These are phyloP conservation scores for Polysphondylium violaceum DNA, from an alignment of 78 protist species.

Conservation along the genomic window DNA sequence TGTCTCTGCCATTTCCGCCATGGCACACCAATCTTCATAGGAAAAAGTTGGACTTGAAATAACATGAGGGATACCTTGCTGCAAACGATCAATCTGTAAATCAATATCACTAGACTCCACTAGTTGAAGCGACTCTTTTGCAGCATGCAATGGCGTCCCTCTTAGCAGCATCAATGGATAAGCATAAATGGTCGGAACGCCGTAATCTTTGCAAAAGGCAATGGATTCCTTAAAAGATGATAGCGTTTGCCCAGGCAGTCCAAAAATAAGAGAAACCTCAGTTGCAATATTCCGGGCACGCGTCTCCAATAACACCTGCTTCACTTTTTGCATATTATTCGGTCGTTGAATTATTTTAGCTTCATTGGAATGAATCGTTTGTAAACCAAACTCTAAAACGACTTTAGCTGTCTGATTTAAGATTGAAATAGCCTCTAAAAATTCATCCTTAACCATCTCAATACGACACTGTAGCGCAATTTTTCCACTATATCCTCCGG, in stretches of 20 bases:
- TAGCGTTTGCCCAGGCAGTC: conserved; percentile 13
- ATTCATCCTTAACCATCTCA: conserved; percentile 18
- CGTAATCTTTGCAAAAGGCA: not conserved
- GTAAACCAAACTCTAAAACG: conserved; percentile 27
- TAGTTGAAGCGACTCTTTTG: not conserved
- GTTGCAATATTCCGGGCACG: not conserved
- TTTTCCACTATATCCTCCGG: not conserved
- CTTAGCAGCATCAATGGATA: conserved; percentile 16
- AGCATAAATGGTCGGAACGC: not conserved
- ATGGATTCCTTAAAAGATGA: not conserved
- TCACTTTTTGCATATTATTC: not conserved
- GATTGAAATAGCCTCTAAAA: not conserved
- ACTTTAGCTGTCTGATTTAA: not conserved
- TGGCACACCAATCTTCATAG: not conserved
- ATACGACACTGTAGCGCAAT: conserved; percentile 7
- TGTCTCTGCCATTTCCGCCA: not conserved
- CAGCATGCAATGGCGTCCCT: not conserved
- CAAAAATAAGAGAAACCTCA: conserved; percentile 10
- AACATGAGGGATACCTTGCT: not conserved
- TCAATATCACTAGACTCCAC: conserved; percentile 10
- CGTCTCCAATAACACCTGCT: not conserved
- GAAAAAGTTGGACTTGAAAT: conserved; percentile 2
- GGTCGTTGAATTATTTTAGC: not conserved
- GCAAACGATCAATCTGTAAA: not conserved
- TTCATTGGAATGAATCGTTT: conserved; percentile 1